Conservation (phyloP, 164 flowering plant genomes). For the Magnolia kwangsiensis region DNA sequence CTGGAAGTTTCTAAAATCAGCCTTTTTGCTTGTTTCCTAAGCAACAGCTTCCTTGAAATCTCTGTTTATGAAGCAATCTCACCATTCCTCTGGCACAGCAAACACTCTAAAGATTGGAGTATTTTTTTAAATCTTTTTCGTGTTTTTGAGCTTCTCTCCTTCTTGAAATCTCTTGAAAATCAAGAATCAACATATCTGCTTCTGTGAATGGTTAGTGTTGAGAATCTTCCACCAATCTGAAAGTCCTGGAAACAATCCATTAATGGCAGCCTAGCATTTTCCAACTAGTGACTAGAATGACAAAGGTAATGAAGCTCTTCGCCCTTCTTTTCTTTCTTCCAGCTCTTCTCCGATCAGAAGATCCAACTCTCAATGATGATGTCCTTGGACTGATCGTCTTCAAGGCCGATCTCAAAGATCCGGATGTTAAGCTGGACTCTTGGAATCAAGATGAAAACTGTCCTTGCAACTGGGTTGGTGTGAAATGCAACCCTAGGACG, state of each 20-base stretch:
- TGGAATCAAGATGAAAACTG: conserved; percentile 83
- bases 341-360: conserved; percentile 31
- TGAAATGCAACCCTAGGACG: conserved; percentile 67
- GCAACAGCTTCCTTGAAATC: background rate
- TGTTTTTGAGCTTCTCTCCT: background rate
- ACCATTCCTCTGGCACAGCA: background rate
- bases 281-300: conserved; percentile 13
- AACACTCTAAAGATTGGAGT: background rate
- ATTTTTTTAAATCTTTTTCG: background rate
- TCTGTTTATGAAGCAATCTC: background rate
- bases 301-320: conserved; percentile 5
- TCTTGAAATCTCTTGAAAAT: background rate
- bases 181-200: background rate
- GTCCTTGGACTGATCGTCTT: conserved; percentile 84
- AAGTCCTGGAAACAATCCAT: background rate
- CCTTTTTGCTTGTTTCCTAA: background rate
- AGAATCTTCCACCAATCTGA: background rate
- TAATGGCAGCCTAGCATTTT: conserved; percentile 11
- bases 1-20: background rate
- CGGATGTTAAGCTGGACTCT: conserved; percentile 47
- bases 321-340: conserved; percentile 10
- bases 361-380: conserved; percentile 69
- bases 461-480: conserved; percentile 75
- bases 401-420: conserved; percentile 78
- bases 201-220: background rate